Percentiles rank a stretch among this genome's conserved stretches.
Evolutionary conservation across 2,329 filamentous ascomycete genomes (phyloP).

Genomic region (Helotiales sp.): DNA sequence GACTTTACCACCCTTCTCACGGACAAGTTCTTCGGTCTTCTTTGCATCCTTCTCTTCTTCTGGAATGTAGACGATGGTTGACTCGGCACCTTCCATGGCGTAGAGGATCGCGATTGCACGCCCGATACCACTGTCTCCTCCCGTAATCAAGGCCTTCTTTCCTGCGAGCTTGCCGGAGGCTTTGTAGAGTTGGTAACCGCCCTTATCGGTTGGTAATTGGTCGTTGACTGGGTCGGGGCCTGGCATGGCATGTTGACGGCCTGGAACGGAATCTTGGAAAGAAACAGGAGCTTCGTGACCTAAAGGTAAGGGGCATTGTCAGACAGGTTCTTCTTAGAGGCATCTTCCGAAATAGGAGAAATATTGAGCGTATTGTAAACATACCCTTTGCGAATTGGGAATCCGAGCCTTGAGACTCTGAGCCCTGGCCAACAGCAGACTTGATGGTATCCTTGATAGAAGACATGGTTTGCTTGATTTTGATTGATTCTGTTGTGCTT

Average conservation of each 20-base stretch:
- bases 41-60: conserved; percentile 76
- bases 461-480: conserved; percentile 28
- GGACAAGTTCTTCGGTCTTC: conserved; percentile 70
- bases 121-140: conserved; percentile 78
- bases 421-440: conserved; percentile 22
- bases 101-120: conserved; percentile 74
- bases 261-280: conserved; percentile 52
- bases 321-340: too few relatives aligned
- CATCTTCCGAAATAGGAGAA: too few relatives aligned
- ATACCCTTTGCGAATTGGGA: conserved; percentile 38
- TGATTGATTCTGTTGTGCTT: not conserved
- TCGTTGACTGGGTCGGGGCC: conserved; percentile 59
- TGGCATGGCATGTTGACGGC: conserved; percentile 52
- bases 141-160: conserved; percentile 77
- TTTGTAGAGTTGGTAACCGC: conserved; percentile 69
- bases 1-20: conserved; percentile 66
- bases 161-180: conserved; percentile 74
- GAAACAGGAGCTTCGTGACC: conserved; percentile 52
- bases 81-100: conserved; percentile 77
- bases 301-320: conserved; percentile 22
- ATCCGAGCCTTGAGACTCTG: not conserved
- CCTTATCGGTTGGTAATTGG: conserved; percentile 66
- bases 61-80: conserved; percentile 71
- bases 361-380: not conserved
- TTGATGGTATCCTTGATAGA: conserved; percentile 32